Percentiles rank a stretch among this genome's conserved stretches.
These are phyloP conservation scores for Microthlaspi erraticum DNA, from an alignment of 345 rosid genomes.

Conservation along the genomic window DNA sequence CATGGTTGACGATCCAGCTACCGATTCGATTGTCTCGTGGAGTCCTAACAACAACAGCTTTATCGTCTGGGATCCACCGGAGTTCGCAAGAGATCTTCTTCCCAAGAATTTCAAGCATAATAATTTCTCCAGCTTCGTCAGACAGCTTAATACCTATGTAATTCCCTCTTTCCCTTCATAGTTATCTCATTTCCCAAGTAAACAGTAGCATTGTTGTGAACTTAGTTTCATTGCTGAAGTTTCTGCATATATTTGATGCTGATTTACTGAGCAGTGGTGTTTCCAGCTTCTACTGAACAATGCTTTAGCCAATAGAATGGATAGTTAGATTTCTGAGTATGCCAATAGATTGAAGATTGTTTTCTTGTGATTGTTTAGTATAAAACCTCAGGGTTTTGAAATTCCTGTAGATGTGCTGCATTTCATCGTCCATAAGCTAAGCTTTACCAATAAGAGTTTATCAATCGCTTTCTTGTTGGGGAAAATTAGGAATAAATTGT, in stretches of 20 bases:
- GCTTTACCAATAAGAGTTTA: background rate
- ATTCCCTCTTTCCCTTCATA: background rate
- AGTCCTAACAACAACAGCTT: constrained; percentile 75
- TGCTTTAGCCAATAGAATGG: constrained; percentile 1
- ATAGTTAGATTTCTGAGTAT: constrained; percentile 2
- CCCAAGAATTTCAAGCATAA: constrained; percentile 92
- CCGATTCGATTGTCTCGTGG: constrained; percentile 85
- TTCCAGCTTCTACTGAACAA: constrained; percentile 1
- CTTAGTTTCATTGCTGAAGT: background rate
- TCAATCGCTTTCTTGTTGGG: background rate
- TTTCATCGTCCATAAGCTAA: constrained; percentile 2
- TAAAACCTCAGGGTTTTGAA: constrained; percentile 1
- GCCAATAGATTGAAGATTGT: background rate
- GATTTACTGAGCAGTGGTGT: background rate
- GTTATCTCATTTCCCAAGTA: background rate
- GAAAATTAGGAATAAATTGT: background rate
- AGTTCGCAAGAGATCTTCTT: constrained; percentile 79
- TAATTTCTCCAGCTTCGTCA: constrained; percentile 90
- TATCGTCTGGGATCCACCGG: constrained; percentile 91
- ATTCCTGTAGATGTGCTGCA: background rate
- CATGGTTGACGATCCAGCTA: constrained; percentile 82
- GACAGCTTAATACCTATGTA: constrained; percentile 91
- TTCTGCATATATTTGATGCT: constrained; percentile 6
- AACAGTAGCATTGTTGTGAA: background rate
- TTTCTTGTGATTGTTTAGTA: background rate